These are phyloP conservation scores for Fusarium sp. DNA, from an alignment of 2,329 filamentous ascomycete species.

Conservation along the genomic window DNA sequence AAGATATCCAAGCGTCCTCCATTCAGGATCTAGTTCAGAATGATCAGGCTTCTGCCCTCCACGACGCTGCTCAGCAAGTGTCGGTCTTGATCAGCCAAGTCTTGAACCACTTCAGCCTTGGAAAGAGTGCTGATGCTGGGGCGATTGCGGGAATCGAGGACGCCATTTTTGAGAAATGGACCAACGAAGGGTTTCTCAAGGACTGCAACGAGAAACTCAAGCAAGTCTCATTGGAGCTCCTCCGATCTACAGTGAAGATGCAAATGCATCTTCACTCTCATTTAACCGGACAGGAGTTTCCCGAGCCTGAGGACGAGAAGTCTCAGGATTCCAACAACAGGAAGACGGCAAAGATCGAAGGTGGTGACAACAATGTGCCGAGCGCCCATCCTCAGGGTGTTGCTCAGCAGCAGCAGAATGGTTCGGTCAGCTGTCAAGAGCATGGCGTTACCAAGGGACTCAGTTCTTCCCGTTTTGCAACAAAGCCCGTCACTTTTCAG, in stretches of 20 bases:
- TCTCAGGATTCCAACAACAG: conserved; percentile 8
- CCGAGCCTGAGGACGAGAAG: background rate
- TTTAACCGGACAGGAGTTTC: background rate
- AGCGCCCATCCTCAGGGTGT: background rate
- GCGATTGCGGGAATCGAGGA: conserved; percentile 42
- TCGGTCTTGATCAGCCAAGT: conserved; percentile 11
- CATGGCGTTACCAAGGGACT: conserved; percentile 20
- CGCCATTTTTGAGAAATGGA: conserved; percentile 41
- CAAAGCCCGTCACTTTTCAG: background rate
- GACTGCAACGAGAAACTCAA: conserved; percentile 39
- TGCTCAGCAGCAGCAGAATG: background rate
- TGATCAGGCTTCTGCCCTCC: background rate
- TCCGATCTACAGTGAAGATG: conserved; percentile 31
- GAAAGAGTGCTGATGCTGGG: conserved; percentile 16
- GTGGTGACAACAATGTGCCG: background rate
- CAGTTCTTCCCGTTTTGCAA: conserved; percentile 32
- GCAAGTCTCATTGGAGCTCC: conserved; percentile 28
- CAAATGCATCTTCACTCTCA: background rate
- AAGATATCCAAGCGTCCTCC: background rate
- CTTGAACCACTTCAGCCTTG: conserved; percentile 11
- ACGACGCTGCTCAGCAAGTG: conserved; percentile 2
- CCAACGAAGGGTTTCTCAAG: conserved; percentile 38
- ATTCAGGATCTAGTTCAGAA: too few species aligned
- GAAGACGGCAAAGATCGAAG: background rate
- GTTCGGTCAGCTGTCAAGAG: background rate